These are phyloP conservation scores for Fraxinus baroniana DNA, from an alignment of 305 asterid species.

Conservation along the genomic window DNA sequence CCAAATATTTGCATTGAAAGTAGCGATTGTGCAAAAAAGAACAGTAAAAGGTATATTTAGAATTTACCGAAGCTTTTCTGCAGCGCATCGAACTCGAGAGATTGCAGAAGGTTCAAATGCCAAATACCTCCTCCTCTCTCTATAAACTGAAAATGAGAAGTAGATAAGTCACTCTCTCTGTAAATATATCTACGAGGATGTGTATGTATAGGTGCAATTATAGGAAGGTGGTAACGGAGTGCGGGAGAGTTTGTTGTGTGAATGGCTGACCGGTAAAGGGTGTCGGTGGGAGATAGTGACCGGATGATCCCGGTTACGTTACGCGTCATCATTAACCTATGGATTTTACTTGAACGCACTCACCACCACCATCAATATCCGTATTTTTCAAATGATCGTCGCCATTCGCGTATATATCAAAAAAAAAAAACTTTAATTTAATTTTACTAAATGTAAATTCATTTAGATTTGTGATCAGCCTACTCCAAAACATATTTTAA, in stretches of 20 bases:
- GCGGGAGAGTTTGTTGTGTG: slow-evolving; percentile 22
- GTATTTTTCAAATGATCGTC: too few species aligned
- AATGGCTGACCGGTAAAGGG: slow-evolving; percentile 35
- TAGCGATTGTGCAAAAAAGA: neutral
- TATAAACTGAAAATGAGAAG: slow-evolving; percentile 24
- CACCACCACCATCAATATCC: neutral
- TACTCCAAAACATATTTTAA: too few species aligned
- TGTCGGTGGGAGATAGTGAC: slow-evolving; percentile 50
- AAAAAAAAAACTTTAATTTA: too few species aligned
- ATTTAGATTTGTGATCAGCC: neutral
- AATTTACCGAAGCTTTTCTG: slow-evolving; percentile 20
- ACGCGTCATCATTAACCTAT: slow-evolving; percentile 19
- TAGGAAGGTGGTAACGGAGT: slow-evolving; percentile 27
- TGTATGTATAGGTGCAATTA: slow-evolving; percentile 4
- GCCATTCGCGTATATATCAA: neutral
- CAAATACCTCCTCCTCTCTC: slow-evolving; percentile 23
- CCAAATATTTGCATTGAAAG: neutral
- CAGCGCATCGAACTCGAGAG: slow-evolving; percentile 25
- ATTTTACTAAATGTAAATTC: too few species aligned
- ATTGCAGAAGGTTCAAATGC: slow-evolving; percentile 17
- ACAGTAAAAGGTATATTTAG: slow-evolving; percentile 18
- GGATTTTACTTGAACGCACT: neutral
- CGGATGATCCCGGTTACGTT: slow-evolving; percentile 45
- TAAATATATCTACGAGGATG: neutral
- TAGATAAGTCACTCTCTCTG: neutral